Evolutionary conservation across 345 rosid genomes (phyloP).

Genomic region (Acer saccharum): DNA sequence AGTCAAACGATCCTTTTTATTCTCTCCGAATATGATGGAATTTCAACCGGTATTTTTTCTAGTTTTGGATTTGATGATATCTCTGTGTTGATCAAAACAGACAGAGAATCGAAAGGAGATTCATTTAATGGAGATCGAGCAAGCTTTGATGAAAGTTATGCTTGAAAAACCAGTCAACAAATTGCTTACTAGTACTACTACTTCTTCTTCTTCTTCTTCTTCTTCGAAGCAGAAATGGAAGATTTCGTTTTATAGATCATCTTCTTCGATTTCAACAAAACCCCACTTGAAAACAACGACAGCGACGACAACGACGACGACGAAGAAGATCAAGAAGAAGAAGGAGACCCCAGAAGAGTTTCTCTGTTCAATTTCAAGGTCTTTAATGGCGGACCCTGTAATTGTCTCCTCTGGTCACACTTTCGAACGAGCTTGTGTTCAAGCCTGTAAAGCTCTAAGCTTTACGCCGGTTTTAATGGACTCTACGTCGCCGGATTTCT

Average conservation of each 20-base stretch:
- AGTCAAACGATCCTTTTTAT: too few species aligned
- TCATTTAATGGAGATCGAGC: constrained; percentile 22
- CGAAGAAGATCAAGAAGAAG: neutral
- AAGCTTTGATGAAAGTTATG: constrained; percentile 46
- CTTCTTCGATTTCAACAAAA: constrained; percentile 27
- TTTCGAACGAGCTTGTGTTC: constrained; percentile 66
- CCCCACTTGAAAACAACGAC: neutral
- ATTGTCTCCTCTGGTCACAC: constrained; percentile 93
- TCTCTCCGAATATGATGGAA: too few species aligned
- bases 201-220: neutral
- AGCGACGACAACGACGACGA: too few species aligned
- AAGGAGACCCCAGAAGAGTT: constrained; percentile 52
- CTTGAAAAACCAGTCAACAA: constrained; percentile 22
- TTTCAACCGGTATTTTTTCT: too few species aligned
- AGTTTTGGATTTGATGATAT: too few species aligned
- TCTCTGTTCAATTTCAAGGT: constrained; percentile 71
- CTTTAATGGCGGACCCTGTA: constrained; percentile 81
- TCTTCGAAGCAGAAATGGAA: constrained; percentile 49
- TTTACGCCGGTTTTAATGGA: constrained; percentile 43
- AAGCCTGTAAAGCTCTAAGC: constrained; percentile 59
- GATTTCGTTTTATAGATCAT: constrained; percentile 43
- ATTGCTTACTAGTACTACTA: neutral
- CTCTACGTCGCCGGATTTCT: constrained; percentile 58
- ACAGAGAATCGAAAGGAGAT: too few species aligned
- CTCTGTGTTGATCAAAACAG: too few species aligned